These are phyloP conservation scores for Strobilomyces confusus DNA, from an alignment of 768 basidiomycete genomes.

Conservation along the genomic window DNA sequence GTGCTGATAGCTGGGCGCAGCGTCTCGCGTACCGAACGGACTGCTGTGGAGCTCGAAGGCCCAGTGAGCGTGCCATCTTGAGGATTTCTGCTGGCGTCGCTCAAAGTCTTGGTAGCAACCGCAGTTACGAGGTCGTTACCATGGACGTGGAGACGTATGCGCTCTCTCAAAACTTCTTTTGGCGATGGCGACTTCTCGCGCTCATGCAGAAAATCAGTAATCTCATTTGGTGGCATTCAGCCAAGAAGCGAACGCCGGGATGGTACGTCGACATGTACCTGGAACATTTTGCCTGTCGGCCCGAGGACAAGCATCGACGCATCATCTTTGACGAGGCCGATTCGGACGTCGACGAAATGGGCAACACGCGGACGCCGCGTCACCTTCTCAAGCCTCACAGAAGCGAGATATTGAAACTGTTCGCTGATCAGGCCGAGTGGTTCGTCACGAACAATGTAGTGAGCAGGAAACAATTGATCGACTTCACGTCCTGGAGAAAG, in stretches of 20 bases:
- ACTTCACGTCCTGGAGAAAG: slow-evolving; percentile 43
- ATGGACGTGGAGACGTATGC: slow-evolving; percentile 43
- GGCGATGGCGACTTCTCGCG: slow-evolving; percentile 45
- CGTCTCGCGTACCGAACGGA: slow-evolving; percentile 27
- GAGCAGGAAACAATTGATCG: slow-evolving; percentile 31
- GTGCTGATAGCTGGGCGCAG: slow-evolving; percentile 16
- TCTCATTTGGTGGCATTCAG: slow-evolving; percentile 33
- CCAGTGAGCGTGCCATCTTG: slow-evolving; percentile 16
- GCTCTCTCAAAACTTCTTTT: slow-evolving; percentile 46
- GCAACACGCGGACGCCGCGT: slow-evolving; percentile 32
- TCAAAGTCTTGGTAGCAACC: slow-evolving; percentile 31
- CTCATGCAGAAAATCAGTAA: slow-evolving; percentile 44
- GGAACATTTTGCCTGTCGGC: slow-evolving; percentile 20
- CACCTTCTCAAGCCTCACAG: slow-evolving; percentile 45
- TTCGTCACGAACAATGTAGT: slow-evolving; percentile 46
- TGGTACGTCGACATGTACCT: slow-evolving; percentile 48
- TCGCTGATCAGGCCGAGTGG: slow-evolving; percentile 60
- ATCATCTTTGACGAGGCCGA: slow-evolving; percentile 35
- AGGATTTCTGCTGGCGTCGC: neutral
- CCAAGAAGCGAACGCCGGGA: slow-evolving; percentile 41
- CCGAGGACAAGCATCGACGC: slow-evolving; percentile 28
- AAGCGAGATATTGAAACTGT: slow-evolving; percentile 47
- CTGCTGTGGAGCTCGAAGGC: slow-evolving; percentile 30
- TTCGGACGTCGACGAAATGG: slow-evolving; percentile 28
- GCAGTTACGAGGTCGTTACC: slow-evolving; percentile 43